phyloP scores from a whole-genome alignment of 176 grass and related monocot genomes.

The Triticum dicoccoides region DNA sequence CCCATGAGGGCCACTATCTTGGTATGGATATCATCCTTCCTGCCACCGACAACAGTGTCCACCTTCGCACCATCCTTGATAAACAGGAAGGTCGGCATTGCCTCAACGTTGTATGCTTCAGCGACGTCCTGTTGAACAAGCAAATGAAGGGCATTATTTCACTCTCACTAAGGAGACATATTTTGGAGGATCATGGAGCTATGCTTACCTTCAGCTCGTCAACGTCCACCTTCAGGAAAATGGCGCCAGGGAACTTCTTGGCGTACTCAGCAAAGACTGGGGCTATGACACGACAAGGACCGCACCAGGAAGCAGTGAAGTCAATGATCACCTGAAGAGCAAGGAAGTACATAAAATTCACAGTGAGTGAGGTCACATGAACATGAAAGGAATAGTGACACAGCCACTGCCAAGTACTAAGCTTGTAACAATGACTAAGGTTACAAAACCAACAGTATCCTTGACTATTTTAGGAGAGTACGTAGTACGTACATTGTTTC shows the following conservation, averaged over 20 bases:
- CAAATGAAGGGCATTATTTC: neutral
- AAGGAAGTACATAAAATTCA: neutral
- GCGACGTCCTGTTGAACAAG: conserved; percentile 34
- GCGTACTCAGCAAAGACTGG: conserved; percentile 50
- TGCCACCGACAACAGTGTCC: conserved; percentile 41
- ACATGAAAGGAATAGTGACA: neutral
- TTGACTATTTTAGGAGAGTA: too few relatives aligned
- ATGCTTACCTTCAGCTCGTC: conserved; percentile 65
- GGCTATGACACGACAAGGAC: conserved; percentile 59
- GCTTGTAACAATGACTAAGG: neutral
- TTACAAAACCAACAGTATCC: neutral
- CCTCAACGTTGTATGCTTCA: conserved; percentile 29
- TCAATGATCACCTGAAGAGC: conserved; percentile 62
- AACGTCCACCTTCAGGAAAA: conserved; percentile 79
- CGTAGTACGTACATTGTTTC: too few relatives aligned
- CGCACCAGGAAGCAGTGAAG: conserved; percentile 81
- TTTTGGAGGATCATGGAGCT: neutral
- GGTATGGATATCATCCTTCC: conserved; percentile 36
- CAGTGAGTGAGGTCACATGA: too few relatives aligned
- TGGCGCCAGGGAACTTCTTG: conserved; percentile 39
- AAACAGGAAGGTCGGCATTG: conserved; percentile 68
- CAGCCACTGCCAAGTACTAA: too few relatives aligned
- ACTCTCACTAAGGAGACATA: too few relatives aligned
- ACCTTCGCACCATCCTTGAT: conserved; percentile 38
- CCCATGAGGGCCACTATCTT: conserved; percentile 10